phyloP scores from a whole-genome alignment of 164 flowering plant species.

The Platanus orientalis region DNA sequence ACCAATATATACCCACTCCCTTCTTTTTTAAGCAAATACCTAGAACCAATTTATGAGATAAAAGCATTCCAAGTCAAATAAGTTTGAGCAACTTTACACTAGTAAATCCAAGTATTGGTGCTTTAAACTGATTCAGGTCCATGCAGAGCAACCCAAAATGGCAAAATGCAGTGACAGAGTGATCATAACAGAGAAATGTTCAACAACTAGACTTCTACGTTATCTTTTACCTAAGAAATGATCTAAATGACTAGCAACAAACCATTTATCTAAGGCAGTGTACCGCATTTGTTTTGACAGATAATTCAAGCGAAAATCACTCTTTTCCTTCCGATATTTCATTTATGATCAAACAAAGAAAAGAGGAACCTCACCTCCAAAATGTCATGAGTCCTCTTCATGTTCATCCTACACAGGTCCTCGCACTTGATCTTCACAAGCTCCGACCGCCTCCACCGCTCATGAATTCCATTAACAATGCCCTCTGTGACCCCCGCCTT shows the following conservation, averaged over 20 bases:
- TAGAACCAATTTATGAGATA: neutral
- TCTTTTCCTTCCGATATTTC: too few species aligned
- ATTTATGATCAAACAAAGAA: neutral
- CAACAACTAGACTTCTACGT: neutral
- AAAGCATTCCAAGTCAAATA: neutral
- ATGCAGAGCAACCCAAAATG: neutral
- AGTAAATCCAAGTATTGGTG: neutral
- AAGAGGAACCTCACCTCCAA: conserved; percentile 56
- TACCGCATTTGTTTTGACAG: neutral
- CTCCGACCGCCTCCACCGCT: conserved; percentile 79
- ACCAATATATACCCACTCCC: neutral
- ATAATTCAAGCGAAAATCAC: neutral
- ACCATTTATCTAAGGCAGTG: too few species aligned
- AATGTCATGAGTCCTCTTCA: conserved; percentile 92
- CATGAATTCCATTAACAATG: conserved; percentile 92
- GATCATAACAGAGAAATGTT: neutral
- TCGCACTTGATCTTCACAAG: conserved; percentile 79
- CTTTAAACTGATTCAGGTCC: neutral
- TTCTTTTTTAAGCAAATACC: neutral
- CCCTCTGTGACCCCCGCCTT: conserved; percentile 95
- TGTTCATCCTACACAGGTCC: conserved; percentile 74
- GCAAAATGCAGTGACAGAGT: neutral
- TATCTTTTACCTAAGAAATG: too few species aligned
- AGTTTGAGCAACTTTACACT: neutral
- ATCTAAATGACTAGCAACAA: too few species aligned